Evolutionary conservation across 2,329 filamentous ascomycete genomes (phyloP).

Genomic region (Sporothrix pseudoabietina): DNA sequence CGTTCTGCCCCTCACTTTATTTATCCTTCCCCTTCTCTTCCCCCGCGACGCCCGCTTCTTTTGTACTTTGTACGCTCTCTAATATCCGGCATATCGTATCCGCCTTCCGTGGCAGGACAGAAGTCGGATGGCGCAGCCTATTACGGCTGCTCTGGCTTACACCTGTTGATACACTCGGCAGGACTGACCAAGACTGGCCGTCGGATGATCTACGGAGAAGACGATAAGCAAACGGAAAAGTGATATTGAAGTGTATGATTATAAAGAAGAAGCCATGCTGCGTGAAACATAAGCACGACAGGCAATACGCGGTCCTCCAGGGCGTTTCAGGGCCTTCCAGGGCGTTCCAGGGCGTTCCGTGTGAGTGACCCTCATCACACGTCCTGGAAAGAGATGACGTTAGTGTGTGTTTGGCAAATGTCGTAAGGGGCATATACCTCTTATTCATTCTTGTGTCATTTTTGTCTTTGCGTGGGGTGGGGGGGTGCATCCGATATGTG

Average conservation of each 20-base stretch:
- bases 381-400: not conserved
- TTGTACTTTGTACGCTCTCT: conserved; percentile 1
- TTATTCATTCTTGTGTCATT: not conserved
- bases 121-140: conserved; percentile 22
- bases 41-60: not conserved
- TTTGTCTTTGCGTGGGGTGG: not conserved
- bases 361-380: not conserved
- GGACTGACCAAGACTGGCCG: not conserved
- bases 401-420: not conserved
- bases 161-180: not conserved
- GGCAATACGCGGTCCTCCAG: not conserved
- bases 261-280: not conserved
- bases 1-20: not conserved
- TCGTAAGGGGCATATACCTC: not conserved
- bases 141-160: not conserved
- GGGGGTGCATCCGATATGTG: not conserved
- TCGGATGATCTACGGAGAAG: not conserved
- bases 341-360: not conserved
- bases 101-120: conserved; percentile 16
- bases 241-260: not conserved
- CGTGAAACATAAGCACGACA: not conserved
- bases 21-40: not conserved
- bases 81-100: conserved; percentile 9
- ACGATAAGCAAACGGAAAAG: not conserved
- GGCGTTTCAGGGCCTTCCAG: no score